Percentiles rank a stretch among this genome's conserved stretches.
Conservation (phyloP, 805 yeast genomes). For the Allodekkera sacchari region DNA sequence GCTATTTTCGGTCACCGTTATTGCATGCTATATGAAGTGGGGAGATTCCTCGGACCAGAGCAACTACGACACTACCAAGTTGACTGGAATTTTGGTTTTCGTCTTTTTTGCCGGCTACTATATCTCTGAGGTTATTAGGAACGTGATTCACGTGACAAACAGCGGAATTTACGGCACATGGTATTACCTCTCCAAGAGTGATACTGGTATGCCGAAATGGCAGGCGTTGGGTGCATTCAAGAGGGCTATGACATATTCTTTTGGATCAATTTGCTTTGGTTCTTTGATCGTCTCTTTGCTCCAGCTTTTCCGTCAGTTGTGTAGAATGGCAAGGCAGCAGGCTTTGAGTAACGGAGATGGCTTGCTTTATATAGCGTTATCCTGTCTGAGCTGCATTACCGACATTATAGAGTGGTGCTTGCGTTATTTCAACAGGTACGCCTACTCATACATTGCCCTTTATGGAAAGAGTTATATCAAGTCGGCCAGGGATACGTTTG, state of each 20-base stretch:
- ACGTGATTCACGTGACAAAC: slow-evolving; percentile 71
- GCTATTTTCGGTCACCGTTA: slow-evolving; percentile 58
- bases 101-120: slow-evolving; percentile 79
- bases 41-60: slow-evolving; percentile 23
- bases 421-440: slow-evolving; percentile 63
- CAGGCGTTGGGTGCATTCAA: slow-evolving; percentile 74
- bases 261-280: slow-evolving; percentile 87
- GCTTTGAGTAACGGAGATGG: slow-evolving; percentile 16
- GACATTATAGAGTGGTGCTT: slow-evolving; percentile 20
- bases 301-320: slow-evolving; percentile 52
- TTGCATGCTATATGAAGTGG: slow-evolving; percentile 71
- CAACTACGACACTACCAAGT: slow-evolving; percentile 13
- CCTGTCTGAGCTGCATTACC: slow-evolving; percentile 14
- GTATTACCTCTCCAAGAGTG: slow-evolving; percentile 59
- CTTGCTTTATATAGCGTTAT: slow-evolving; percentile 10
- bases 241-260: slow-evolving; percentile 74
- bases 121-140: slow-evolving; percentile 74
- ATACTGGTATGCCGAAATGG: slow-evolving; percentile 57
- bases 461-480: slow-evolving; percentile 70
- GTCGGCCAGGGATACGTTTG: slow-evolving; percentile 74
- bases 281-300: slow-evolving; percentile 64
- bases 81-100: slow-evolving; percentile 49
- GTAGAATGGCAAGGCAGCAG: slow-evolving; percentile 40
- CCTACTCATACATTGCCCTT: slow-evolving; percentile 79
- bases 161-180: slow-evolving; percentile 89